Evolutionary conservation across 805 yeast genomes (phyloP).

Genomic region (Starmerella ratchasimensis): DNA sequence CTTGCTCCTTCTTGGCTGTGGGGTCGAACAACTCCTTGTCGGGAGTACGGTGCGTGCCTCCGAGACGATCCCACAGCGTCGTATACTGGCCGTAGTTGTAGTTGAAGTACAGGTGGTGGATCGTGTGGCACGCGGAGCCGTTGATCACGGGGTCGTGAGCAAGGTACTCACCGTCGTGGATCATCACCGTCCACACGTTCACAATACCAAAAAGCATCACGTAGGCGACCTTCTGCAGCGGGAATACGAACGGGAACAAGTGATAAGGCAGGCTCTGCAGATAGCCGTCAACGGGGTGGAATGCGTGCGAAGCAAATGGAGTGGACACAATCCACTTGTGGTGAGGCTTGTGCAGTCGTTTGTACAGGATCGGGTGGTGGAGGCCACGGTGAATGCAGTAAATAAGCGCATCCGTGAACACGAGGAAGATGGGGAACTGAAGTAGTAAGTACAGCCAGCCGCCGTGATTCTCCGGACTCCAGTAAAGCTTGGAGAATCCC

Average conservation of each 20-base stretch:
- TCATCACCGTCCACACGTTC: conserved; percentile 96
- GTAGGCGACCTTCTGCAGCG: conserved; percentile 77
- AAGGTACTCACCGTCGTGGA: conserved; percentile 93
- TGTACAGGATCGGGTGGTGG: conserved; percentile 87
- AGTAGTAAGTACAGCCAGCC: conserved; percentile 47
- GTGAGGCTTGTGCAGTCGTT: conserved; percentile 84
- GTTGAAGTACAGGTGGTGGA: conserved; percentile 92
- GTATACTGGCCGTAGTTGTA: conserved; percentile 98
- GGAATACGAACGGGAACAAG: conserved; percentile 79
- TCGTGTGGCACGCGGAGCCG: conserved; percentile 97
- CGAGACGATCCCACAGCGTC: conserved; percentile 94
- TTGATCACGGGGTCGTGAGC: conserved; percentile 87
- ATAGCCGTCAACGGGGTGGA: conserved; percentile 97
- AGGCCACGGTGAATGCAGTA: conserved; percentile 84
- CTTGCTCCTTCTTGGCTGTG: conserved; percentile 39
- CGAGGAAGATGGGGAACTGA: conserved; percentile 66
- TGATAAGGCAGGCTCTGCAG: conserved; percentile 89
- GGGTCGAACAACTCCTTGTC: conserved; percentile 72
- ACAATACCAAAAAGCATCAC: conserved; percentile 75
- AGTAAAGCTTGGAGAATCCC: conserved; percentile 72
- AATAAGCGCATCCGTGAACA: conserved; percentile 90
- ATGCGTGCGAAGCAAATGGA: conserved; percentile 95
- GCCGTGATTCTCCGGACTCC: conserved; percentile 48
- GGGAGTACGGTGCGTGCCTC: conserved; percentile 85
- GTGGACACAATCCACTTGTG: conserved; percentile 99